Evolutionary conservation across 2,329 filamentous ascomycete genomes (phyloP).

Genomic region (Thermomyces lanuginosus): DNA sequence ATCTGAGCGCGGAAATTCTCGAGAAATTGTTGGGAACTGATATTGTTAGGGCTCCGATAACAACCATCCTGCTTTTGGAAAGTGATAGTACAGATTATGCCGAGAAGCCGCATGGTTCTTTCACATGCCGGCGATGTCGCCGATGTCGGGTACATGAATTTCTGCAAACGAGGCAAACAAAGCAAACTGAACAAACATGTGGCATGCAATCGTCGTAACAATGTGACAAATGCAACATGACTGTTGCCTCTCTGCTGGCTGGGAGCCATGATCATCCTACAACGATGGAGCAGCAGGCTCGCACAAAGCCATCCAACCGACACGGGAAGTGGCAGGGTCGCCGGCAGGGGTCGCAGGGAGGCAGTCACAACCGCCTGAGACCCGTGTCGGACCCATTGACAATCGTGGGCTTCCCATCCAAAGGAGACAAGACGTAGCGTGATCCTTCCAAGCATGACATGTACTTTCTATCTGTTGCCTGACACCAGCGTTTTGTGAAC

Average conservation of each 20-base stretch:
- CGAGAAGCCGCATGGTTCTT: too few relatives aligned
- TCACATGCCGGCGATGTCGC: too few relatives aligned
- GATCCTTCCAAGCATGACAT: slow-evolving; percentile 1
- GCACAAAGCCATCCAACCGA: not conserved
- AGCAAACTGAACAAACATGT: slow-evolving; percentile 16
- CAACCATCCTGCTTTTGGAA: too few relatives aligned
- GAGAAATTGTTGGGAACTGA: too few relatives aligned
- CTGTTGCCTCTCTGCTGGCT: too few relatives aligned
- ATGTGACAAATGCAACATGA: too few relatives aligned
- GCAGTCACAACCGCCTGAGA: slow-evolving; percentile 39
- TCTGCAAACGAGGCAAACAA: not conserved
- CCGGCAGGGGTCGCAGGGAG: too few relatives aligned
- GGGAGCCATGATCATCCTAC: too few relatives aligned
- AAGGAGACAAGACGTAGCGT: slow-evolving; percentile 69
- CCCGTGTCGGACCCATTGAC: slow-evolving; percentile 50
- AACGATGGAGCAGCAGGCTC: not conserved
- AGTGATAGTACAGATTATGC: too few relatives aligned
- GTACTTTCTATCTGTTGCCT: not conserved
- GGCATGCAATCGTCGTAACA: slow-evolving; percentile 6
- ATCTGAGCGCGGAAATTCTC: too few relatives aligned
- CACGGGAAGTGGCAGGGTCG: too few relatives aligned
- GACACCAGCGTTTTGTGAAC: slow-evolving; percentile 4
- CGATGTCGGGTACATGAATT: slow-evolving; percentile 3
- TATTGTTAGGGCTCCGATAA: too few relatives aligned
- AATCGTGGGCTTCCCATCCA: slow-evolving; percentile 69